phyloP scores from a whole-genome alignment of 192 early-diverging fungal genomes.

The Oehlia diaphana region DNA sequence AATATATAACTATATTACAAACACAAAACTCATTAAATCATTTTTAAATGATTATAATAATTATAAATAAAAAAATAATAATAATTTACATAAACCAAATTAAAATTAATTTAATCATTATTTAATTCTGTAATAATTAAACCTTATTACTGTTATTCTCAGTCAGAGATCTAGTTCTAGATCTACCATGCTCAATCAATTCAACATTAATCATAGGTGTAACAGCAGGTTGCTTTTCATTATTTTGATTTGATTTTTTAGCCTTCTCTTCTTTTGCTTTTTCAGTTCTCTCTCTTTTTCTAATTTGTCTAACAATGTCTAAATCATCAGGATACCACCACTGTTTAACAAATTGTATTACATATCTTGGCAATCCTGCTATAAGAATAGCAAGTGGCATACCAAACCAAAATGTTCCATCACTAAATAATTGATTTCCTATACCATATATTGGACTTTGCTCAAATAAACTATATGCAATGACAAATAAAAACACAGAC shows the following conservation, averaged over 20 bases:
- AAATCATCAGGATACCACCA: conserved; percentile 66
- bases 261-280: background rate
- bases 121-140: too few relatives aligned
- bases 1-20: too few relatives aligned
- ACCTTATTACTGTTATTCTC: background rate
- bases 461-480: conserved; percentile 60
- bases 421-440: conserved; percentile 59
- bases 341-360: conserved; percentile 64
- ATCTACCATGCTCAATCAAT: background rate
- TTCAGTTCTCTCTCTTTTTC: conserved; percentile 31
- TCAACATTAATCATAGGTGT: background rate
- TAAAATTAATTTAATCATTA: too few relatives aligned
- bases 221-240: background rate
- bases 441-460: conserved; percentile 71
- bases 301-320: conserved; percentile 63
- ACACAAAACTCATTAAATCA: too few relatives aligned
- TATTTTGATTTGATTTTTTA: background rate
- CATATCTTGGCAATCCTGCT: conserved; percentile 69
- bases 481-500: conserved; percentile 67
- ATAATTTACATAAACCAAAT: too few relatives aligned
- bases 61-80: too few relatives aligned
- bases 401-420: conserved; percentile 74
- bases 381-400: conserved; percentile 67
- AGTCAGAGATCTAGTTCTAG: background rate
- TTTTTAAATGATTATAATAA: too few relatives aligned